Evolutionary conservation across 176 grass and related monocot genomes (phyloP).

Genomic region (Saccharum officinarum): DNA sequence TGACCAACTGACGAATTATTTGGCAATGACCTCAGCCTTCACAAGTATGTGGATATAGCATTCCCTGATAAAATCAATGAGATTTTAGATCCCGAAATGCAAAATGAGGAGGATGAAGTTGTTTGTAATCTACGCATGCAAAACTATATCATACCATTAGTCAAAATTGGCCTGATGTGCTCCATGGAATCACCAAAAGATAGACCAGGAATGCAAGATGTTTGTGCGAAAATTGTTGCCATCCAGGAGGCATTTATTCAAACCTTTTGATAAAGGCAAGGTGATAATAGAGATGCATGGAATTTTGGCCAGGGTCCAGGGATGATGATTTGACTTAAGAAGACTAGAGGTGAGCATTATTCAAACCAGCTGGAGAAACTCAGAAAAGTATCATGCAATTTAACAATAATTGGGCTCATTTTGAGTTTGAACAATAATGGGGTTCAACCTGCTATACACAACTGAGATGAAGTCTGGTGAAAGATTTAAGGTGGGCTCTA

Average conservation of each 20-base stretch:
- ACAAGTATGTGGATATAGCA: background rate
- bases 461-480: too few species aligned
- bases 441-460: too few species aligned
- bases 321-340: too few species aligned
- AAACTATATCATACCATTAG: too few species aligned
- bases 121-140: background rate
- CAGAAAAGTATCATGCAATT: too few species aligned
- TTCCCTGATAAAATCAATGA: background rate
- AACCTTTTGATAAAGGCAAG: background rate
- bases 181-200: too few species aligned
- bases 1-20: background rate
- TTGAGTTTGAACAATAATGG: too few species aligned
- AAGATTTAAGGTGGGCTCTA: background rate
- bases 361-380: background rate
- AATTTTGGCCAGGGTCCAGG: background rate
- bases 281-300: background rate
- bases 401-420: too few species aligned
- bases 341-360: background rate
- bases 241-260: background rate
- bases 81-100: background rate
- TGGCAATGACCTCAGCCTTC: background rate
- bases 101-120: background rate
- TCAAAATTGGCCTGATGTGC: conserved; percentile 22
- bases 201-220: too few species aligned
- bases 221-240: too few species aligned